A percentile compares a stretch with the other conserved stretches of the same genome.
Conservation (phyloP, 257 asterid genomes). For the Agastache rugosa region DNA sequence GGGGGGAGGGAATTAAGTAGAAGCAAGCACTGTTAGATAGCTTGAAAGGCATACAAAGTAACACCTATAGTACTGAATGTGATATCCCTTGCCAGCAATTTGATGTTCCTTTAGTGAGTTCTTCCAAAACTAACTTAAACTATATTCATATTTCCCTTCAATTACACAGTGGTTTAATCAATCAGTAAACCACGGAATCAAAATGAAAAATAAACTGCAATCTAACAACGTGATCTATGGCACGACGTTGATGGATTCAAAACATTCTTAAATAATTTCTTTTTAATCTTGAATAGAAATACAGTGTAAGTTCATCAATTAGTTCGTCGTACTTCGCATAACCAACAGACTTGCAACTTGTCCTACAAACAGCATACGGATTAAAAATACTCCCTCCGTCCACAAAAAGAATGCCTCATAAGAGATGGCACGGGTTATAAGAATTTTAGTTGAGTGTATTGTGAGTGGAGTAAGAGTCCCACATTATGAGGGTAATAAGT, state of each 20-base stretch:
- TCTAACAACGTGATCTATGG: neutral
- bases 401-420: too few species aligned
- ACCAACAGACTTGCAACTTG: constrained; percentile 8
- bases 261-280: neutral
- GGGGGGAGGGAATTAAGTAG: neutral
- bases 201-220: constrained; percentile 10
- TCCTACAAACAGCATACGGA: constrained; percentile 17
- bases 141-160: neutral
- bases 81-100: neutral
- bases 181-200: neutral
- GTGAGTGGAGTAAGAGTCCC: too few species aligned
- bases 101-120: constrained; percentile 15
- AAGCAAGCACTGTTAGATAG: neutral
- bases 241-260: constrained; percentile 8
- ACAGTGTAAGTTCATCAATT: neutral
- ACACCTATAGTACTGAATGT: neutral
- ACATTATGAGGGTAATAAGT: too few species aligned
- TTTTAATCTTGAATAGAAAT: neutral
- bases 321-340: constrained; percentile 8
- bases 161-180: neutral
- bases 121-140: constrained; percentile 10
- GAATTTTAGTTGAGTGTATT: too few species aligned
- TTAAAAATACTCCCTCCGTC: too few species aligned
- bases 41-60: neutral
- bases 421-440: too few species aligned